Evolutionary conservation across 352 stramenopile genomes (phyloP).

Genomic region (Phytophthora vignae): DNA sequence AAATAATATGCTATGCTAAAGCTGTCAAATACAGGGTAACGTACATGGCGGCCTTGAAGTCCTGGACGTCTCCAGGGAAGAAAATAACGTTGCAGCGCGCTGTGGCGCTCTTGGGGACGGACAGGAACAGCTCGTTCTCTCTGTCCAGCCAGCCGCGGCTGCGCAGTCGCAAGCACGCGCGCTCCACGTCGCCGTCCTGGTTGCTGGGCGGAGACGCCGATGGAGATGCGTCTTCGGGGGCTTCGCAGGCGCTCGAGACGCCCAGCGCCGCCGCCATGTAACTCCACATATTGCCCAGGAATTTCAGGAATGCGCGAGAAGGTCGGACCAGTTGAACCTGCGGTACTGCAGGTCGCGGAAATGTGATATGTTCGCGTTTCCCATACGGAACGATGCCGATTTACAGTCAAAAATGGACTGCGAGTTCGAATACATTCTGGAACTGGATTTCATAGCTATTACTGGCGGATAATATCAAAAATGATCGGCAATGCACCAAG

Average conservation of each 20-base stretch:
- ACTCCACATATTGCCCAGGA: conserved; percentile 41
- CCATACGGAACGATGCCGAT: no score
- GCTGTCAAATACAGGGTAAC: conserved; percentile 4
- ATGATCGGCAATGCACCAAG: no score
- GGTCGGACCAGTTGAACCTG: conserved; percentile 11
- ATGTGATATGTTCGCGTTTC: conserved; percentile 4
- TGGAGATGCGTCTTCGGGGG: not conserved
- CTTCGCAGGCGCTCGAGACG: conserved; percentile 20
- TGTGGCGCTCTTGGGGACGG: conserved; percentile 24
- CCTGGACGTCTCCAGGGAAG: conserved; percentile 75
- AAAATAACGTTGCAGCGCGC: conserved; percentile 64
- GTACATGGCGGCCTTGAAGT: conserved; percentile 62
- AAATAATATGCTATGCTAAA: not conserved
- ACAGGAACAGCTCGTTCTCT: conserved; percentile 64
- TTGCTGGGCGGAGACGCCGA: conserved; percentile 17
- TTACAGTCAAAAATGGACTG: no score
- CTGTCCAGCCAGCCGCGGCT: conserved; percentile 46
- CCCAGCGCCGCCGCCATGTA: conserved; percentile 42
- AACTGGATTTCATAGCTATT: no score
- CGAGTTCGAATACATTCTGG: no score
- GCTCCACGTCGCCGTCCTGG: conserved; percentile 30
- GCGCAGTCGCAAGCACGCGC: conserved; percentile 30
- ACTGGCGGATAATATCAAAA: no score
- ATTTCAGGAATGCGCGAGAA: conserved; percentile 11
- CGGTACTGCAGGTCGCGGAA: not conserved